These are phyloP conservation scores for Kluyveromyces sp. DNA, from an alignment of 1,139 yeast species.

Conservation along the genomic window DNA sequence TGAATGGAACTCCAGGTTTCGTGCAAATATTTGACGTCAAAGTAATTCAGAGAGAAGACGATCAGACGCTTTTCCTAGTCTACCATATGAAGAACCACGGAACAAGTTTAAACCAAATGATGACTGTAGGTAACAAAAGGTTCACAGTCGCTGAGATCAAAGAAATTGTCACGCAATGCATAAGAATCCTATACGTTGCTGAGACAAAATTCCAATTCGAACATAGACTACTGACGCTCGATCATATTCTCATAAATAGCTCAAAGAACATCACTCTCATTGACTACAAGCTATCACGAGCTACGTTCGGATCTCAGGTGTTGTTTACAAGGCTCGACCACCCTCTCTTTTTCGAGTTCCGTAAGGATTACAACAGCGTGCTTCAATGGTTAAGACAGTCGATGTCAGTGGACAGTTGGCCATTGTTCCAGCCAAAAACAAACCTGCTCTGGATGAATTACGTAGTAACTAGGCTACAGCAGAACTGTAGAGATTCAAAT, in stretches of 20 bases:
- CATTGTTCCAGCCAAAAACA: slow-evolving; percentile 33
- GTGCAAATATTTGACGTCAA: slow-evolving; percentile 23
- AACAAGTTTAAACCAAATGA: slow-evolving; percentile 18
- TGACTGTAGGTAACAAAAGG: slow-evolving; percentile 10
- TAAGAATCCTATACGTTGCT: slow-evolving; percentile 41
- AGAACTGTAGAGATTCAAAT: slow-evolving; percentile 26
- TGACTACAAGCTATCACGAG: slow-evolving; percentile 51
- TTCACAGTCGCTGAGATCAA: slow-evolving; percentile 44
- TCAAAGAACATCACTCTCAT: slow-evolving; percentile 44
- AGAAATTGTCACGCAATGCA: slow-evolving; percentile 47
- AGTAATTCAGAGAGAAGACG: slow-evolving; percentile 16
- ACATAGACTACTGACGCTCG: slow-evolving; percentile 62
- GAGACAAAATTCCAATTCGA: slow-evolving; percentile 50
- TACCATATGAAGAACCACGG: slow-evolving; percentile 30
- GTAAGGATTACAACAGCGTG: slow-evolving; percentile 46
- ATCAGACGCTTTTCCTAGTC: slow-evolving; percentile 18
- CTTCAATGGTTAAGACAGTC: slow-evolving; percentile 41
- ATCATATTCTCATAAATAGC: slow-evolving; percentile 42
- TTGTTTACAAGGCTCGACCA: slow-evolving; percentile 41
- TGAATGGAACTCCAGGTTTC: slow-evolving; percentile 27
- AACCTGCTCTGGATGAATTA: slow-evolving; percentile 43
- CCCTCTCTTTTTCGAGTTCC: slow-evolving; percentile 45
- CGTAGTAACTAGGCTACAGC: slow-evolving; percentile 26
- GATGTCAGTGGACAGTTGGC: slow-evolving; percentile 31
- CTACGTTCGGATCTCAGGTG: slow-evolving; percentile 29